Percentiles rank a stretch among this genome's conserved stretches.
These are phyloP conservation scores for Bremia lactucae DNA, from an alignment of 352 stramenopile genomes.

Conservation along the genomic window DNA sequence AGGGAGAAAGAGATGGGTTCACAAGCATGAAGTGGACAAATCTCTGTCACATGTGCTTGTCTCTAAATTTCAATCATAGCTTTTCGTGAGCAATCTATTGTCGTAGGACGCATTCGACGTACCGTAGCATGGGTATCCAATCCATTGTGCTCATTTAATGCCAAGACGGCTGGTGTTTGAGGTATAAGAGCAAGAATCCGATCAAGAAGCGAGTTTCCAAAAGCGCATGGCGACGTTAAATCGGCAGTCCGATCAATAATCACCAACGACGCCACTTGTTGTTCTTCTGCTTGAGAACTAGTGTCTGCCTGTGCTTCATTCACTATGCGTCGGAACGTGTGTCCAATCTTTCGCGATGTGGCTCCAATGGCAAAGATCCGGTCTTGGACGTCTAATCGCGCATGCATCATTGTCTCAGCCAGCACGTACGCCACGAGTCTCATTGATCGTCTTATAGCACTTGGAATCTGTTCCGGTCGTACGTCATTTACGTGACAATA, in stretches of 20 bases:
- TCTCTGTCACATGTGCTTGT: slow-evolving; percentile 44
- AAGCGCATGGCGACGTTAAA: slow-evolving; percentile 49
- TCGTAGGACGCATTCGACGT: slow-evolving; percentile 1
- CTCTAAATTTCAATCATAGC: slow-evolving; percentile 13
- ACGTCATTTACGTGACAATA: slow-evolving; percentile 64
- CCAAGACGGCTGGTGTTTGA: slow-evolving; percentile 23
- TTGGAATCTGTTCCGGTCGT: slow-evolving; percentile 52
- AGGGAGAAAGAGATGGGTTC: slow-evolving; percentile 32
- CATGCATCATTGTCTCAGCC: slow-evolving; percentile 37
- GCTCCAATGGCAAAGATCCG: slow-evolving; percentile 58
- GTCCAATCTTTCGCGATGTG: slow-evolving; percentile 69
- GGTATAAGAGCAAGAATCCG: slow-evolving; percentile 52
- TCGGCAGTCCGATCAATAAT: slow-evolving; percentile 62
- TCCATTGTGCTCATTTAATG: slow-evolving; percentile 7
- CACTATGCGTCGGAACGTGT: slow-evolving; percentile 59
- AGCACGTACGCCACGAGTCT: slow-evolving; percentile 58
- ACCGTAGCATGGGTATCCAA: slow-evolving; percentile 5
- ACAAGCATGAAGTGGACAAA: slow-evolving; percentile 56
- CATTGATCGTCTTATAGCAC: slow-evolving; percentile 42
- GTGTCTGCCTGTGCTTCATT: slow-evolving; percentile 45
- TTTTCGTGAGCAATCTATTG: not conserved
- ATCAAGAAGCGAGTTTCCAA: slow-evolving; percentile 58
- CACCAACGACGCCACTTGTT: slow-evolving; percentile 44
- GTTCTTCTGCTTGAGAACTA: slow-evolving; percentile 20
- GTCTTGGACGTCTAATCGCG: slow-evolving; percentile 50